phyloP scores from a whole-genome alignment of 768 basidiomycete genomes.

The Phylloporus sp. region DNA sequence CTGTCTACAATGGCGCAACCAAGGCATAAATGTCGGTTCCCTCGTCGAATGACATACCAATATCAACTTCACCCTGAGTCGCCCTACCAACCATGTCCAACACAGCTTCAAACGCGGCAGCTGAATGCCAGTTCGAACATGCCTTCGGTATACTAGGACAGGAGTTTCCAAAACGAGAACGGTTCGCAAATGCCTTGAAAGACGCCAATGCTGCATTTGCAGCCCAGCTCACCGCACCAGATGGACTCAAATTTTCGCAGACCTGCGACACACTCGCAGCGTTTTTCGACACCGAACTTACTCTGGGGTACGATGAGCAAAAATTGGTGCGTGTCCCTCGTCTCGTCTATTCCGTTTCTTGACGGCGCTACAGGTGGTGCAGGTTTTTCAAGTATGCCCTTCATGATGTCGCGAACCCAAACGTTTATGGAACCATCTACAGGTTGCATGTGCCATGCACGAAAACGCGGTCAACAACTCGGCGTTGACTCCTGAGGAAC shows the following conservation, averaged over 20 bases:
- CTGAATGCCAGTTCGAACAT: constrained; percentile 3
- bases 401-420: background rate
- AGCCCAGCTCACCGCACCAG: constrained; percentile 11
- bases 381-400: constrained; percentile 19
- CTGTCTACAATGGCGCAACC: constrained; percentile 4
- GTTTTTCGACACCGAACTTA: constrained; percentile 6
- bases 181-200: constrained; percentile 3
- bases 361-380: constrained; percentile 11
- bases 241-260: constrained; percentile 6
- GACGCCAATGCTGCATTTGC: constrained; percentile 13
- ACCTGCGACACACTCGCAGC: constrained; percentile 8
- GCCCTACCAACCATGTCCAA: constrained; percentile 9
- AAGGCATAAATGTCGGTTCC: constrained; percentile 11
- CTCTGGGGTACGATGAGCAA: constrained; percentile 9
- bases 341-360: background rate
- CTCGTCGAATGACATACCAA: background rate
- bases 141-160: background rate
- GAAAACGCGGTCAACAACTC: constrained; percentile 19
- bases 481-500: constrained; percentile 2
- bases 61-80: background rate
- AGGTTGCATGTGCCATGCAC: constrained; percentile 24
- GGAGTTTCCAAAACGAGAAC: background rate
- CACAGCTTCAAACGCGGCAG: background rate
- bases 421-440: background rate
- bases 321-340: constrained; percentile 4